Conservation (phyloP, 2,329 filamentous ascomycete species). For the Clonostachys sp. region DNA sequence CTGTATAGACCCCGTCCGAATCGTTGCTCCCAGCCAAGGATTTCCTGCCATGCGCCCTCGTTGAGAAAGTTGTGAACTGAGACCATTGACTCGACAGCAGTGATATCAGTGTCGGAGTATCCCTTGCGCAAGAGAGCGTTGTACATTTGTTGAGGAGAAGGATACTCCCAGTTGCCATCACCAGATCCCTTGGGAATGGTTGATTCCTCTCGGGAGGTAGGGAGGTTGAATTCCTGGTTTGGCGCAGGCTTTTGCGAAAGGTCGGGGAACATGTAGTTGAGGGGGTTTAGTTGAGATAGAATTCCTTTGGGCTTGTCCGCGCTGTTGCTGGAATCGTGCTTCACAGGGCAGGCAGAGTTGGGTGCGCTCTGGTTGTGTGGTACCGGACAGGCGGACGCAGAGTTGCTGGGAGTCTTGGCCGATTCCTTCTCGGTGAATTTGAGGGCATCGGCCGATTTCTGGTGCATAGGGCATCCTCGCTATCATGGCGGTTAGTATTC, state of each 20-base stretch:
- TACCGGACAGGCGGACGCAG: conserved; percentile 19
- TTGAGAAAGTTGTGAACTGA: conserved; percentile 97
- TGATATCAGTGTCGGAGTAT: conserved; percentile 88
- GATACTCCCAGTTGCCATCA: conserved; percentile 90
- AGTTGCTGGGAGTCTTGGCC: conserved; percentile 7
- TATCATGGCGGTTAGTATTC: conserved; percentile 11
- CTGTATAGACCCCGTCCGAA: conserved; percentile 70
- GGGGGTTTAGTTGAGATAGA: conserved; percentile 55
- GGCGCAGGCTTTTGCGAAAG: conserved; percentile 76
- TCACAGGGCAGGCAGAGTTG: conserved; percentile 20
- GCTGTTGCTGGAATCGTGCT: conserved; percentile 13
- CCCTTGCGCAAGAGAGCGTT: conserved; percentile 95
- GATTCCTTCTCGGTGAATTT: conserved; percentile 17
- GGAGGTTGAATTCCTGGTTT: conserved; percentile 68
- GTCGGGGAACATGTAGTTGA: conserved; percentile 94
- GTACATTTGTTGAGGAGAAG: conserved; percentile 99
- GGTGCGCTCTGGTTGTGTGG: conserved; percentile 12
- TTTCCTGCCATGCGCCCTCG: conserved; percentile 95
- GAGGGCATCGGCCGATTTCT: conserved; percentile 44
- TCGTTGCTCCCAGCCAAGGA: conserved; percentile 86
- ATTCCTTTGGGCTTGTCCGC: conserved; percentile 35
- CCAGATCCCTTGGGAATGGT: conserved; percentile 86
- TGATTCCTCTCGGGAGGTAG: conserved; percentile 76
- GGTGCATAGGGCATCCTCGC: conserved; percentile 54
- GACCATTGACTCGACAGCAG: conserved; percentile 95